Conservation (phyloP, 2,329 filamentous ascomycete genomes). For the Clarireedia sp. region DNA sequence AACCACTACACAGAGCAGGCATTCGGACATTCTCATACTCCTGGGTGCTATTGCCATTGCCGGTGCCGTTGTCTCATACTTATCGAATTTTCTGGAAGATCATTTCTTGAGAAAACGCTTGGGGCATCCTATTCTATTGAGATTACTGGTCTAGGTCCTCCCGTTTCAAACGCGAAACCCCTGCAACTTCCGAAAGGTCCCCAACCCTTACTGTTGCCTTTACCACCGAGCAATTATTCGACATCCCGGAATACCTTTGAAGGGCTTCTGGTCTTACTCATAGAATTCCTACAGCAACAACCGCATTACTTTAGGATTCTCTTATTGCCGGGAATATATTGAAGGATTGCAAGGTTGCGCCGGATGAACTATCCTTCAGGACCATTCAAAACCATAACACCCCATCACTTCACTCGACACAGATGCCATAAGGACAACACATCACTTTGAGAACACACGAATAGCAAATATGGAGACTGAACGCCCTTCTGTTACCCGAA, state of each 20-base stretch:
- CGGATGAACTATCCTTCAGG: no score
- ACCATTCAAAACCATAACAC: no score
- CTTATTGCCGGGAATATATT: no score
- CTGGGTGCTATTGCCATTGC: no score
- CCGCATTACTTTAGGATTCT: slow-evolving; percentile 7
- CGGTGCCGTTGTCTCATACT: no score
- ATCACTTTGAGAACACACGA: no score
- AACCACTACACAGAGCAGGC: no score
- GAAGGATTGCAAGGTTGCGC: no score
- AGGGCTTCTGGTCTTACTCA: slow-evolving; percentile 9
- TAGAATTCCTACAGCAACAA: slow-evolving; percentile 21
- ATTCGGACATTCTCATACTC: no score
- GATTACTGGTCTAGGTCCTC: background rate
- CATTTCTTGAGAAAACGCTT: background rate
- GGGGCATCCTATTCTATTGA: slow-evolving; percentile 2
- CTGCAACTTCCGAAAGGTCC: background rate
- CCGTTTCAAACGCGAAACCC: slow-evolving; percentile 5
- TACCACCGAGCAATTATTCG: slow-evolving; percentile 10
- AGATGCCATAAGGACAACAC: no score
- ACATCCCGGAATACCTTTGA: slow-evolving; percentile 8
- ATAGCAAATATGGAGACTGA: slow-evolving; percentile 12
- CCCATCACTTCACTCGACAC: no score
- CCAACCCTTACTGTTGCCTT: background rate
- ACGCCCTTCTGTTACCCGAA: slow-evolving; percentile 24
- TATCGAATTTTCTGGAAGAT: no score